Conservation (phyloP, 208 protist genomes). For the Crithidia sp. region DNA sequence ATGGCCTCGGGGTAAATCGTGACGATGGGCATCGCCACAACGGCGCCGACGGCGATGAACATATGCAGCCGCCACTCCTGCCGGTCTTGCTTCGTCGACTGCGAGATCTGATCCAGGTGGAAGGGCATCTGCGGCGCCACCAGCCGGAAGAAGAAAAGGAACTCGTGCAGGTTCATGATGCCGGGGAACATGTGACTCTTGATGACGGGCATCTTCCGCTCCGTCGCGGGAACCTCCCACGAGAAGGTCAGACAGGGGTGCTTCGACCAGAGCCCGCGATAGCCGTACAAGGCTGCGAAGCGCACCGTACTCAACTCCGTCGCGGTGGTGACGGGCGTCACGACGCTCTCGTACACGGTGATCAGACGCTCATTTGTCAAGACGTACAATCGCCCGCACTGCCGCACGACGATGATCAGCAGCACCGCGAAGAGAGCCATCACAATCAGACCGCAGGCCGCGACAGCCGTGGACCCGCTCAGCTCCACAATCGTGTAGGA, state of each 20-base stretch:
- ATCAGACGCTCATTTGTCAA: constrained; percentile 61
- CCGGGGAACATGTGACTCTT: constrained; percentile 56
- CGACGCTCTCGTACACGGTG: constrained; percentile 53
- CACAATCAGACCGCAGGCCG: constrained; percentile 40
- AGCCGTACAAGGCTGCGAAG: constrained; percentile 59
- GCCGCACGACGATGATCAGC: constrained; percentile 41
- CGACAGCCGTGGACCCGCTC: constrained; percentile 38
- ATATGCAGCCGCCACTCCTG: constrained; percentile 53
- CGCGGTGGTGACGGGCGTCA: constrained; percentile 42
- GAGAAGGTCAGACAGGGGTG: constrained; percentile 52
- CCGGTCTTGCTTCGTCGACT: constrained; percentile 38
- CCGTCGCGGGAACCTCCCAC: constrained; percentile 61
- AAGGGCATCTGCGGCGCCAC: constrained; percentile 42
- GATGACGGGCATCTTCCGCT: constrained; percentile 62
- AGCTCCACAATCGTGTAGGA: constrained; percentile 44
- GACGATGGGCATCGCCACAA: constrained; percentile 46
- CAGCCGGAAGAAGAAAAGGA: constrained; percentile 53
- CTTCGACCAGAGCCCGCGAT: constrained; percentile 27
- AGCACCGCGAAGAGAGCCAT: constrained; percentile 40
- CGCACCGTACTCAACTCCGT: constrained; percentile 48
- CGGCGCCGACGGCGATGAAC: constrained; percentile 32
- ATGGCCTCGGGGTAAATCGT: constrained; percentile 54
- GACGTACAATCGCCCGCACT: constrained; percentile 51
- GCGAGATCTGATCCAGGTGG: constrained; percentile 32
- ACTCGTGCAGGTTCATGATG: constrained; percentile 43